Evolutionary conservation across 2,329 filamentous ascomycete species (phyloP).

Genomic region (Aspergillus terreus): DNA sequence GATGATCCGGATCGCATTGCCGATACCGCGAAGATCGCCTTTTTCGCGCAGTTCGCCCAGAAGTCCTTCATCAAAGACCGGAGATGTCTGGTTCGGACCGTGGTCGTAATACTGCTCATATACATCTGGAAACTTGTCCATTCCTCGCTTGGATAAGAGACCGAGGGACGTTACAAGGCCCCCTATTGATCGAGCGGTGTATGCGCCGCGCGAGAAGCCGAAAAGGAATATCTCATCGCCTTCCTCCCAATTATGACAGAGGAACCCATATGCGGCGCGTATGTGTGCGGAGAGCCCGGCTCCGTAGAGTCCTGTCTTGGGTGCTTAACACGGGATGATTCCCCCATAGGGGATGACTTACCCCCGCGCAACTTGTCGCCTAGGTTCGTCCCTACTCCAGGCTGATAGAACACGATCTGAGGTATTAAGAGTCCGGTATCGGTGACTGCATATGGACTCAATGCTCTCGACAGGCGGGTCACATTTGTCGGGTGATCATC

Average conservation of each 20-base stretch:
- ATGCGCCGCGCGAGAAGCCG: constrained; percentile 48
- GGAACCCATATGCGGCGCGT: constrained; percentile 40
- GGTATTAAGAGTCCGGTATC: constrained; percentile 23
- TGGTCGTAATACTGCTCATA: constrained; percentile 21
- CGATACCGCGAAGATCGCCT: constrained; percentile 13
- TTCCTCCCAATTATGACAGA: constrained; percentile 51
- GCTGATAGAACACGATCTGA: constrained; percentile 41
- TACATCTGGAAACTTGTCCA: constrained; percentile 22
- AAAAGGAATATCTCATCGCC: constrained; percentile 51
- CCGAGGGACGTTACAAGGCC: constrained; percentile 45
- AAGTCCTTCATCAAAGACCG: neutral
- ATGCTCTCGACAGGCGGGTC: constrained; percentile 34
- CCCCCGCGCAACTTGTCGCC: constrained; percentile 20
- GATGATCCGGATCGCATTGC: constrained; percentile 28
- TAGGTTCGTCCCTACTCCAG: constrained; percentile 34
- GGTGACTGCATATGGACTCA: constrained; percentile 25
- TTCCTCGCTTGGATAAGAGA: constrained; percentile 36
- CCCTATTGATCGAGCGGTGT: constrained; percentile 44
- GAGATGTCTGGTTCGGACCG: neutral
- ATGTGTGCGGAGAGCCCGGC: constrained; percentile 22
- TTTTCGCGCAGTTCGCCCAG: neutral
- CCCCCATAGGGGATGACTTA: neutral
- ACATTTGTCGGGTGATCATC: constrained; percentile 37
- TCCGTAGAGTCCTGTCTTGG: constrained; percentile 12
- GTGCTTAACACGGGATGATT: neutral